Evolutionary conservation across 768 basidiomycete species (phyloP).

Genomic region (Lentinula aciculospora): DNA sequence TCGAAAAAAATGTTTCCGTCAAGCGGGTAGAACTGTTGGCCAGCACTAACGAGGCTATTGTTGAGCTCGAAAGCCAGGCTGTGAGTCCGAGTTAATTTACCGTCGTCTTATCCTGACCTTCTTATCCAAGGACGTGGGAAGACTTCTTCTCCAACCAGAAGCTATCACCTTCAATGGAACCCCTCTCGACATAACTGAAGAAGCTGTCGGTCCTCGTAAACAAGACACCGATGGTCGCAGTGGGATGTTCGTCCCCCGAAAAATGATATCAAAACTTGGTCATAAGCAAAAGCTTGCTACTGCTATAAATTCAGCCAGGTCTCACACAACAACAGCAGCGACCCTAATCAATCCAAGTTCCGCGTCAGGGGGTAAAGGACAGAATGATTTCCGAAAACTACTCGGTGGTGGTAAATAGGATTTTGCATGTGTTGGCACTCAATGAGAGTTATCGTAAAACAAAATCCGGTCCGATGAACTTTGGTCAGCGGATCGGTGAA

Average conservation of each 20-base stretch:
- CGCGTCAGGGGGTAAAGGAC: neutral
- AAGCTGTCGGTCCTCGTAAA: constrained; percentile 18
- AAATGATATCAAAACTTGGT: constrained; percentile 62
- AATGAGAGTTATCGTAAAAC: neutral
- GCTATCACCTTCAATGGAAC: constrained; percentile 67
- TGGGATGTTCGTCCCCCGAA: constrained; percentile 63
- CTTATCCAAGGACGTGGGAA: constrained; percentile 69
- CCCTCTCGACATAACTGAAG: constrained; percentile 55
- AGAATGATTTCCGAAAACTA: constrained; percentile 8
- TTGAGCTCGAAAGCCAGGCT: constrained; percentile 61
- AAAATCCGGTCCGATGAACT: neutral
- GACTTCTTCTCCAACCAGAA: constrained; percentile 65
- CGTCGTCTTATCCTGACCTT: neutral
- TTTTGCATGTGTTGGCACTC: neutral
- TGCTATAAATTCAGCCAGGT: neutral
- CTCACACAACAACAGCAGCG: neutral
- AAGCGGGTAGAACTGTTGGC: constrained; percentile 73
- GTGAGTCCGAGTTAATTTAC: constrained; percentile 32
- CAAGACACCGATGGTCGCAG: constrained; percentile 27
- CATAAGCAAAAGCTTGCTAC: constrained; percentile 38
- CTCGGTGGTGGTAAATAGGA: constrained; percentile 4
- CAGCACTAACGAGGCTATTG: constrained; percentile 53
- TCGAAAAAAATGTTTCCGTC: constrained; percentile 73
- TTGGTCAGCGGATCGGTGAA: neutral
- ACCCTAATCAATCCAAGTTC: neutral